Conservation (phyloP, 2,329 filamentous ascomycete genomes). For the Kalmusia sp. region DNA sequence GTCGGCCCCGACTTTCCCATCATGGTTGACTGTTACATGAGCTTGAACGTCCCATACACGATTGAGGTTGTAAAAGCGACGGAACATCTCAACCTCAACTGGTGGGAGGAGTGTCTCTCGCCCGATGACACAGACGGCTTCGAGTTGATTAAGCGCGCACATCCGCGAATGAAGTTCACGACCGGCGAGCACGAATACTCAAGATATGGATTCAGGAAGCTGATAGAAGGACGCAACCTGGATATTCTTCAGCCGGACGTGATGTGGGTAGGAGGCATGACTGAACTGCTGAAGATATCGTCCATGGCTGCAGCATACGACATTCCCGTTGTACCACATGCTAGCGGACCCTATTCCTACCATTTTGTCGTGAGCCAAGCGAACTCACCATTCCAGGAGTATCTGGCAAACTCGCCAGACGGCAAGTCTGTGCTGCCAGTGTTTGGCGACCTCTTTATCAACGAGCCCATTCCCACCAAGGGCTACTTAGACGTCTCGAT, state of each 20-base stretch:
- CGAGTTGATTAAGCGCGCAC: constrained; percentile 85
- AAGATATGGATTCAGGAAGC: constrained; percentile 91
- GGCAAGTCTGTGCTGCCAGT: constrained; percentile 89
- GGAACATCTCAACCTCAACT: constrained; percentile 86
- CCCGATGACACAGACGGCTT: constrained; percentile 94
- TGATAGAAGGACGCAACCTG: constrained; percentile 88
- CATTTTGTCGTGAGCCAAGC: constrained; percentile 94
- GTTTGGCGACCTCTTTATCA: constrained; percentile 87
- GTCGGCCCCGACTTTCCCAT: constrained; percentile 91
- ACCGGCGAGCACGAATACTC: constrained; percentile 97
- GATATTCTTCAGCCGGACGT: constrained; percentile 96
- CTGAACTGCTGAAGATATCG: constrained; percentile 86
- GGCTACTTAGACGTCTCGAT: constrained; percentile 81
- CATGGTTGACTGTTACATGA: constrained; percentile 98
- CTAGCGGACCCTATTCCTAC: constrained; percentile 92
- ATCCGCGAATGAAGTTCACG: constrained; percentile 90
- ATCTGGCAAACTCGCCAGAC: constrained; percentile 90
- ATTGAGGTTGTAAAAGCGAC: constrained; percentile 88
- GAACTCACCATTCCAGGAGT: constrained; percentile 95
- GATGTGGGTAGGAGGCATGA: constrained; percentile 96
- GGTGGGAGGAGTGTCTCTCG: constrained; percentile 94
- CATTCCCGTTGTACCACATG: constrained; percentile 93
- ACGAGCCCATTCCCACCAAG: constrained; percentile 86
- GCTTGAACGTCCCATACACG: constrained; percentile 88
- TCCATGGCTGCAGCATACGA: constrained; percentile 93